Conservation (phyloP, 2,329 filamentous ascomycete genomes). For the Fusarium sp. region DNA sequence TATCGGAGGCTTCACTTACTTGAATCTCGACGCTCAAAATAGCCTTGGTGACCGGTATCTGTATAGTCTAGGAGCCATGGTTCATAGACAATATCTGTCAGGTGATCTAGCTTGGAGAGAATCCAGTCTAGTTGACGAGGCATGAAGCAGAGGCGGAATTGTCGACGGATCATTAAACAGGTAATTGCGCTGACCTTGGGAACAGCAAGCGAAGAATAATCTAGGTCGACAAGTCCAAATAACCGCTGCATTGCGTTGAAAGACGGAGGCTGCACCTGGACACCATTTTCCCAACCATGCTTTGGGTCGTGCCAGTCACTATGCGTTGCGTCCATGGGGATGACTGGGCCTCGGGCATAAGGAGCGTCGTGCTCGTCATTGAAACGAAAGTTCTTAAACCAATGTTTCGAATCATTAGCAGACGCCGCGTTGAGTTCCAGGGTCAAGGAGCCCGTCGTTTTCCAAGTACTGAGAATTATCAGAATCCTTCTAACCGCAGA, state of each 20-base stretch:
- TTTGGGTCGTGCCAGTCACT: not conserved
- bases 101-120: too few species aligned
- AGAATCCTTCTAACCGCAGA: too few species aligned
- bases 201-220: too few species aligned
- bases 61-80: too few species aligned
- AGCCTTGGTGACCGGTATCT: too few species aligned
- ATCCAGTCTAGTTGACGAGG: too few species aligned
- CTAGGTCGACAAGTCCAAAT: too few species aligned
- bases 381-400: not conserved
- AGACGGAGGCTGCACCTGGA: not conserved
- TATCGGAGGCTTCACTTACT: too few species aligned
- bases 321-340: not conserved
- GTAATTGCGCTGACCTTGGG: not conserved
- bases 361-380: not conserved
- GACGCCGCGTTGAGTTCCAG: not conserved
- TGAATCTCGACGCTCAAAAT: too few species aligned
- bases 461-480: not conserved
- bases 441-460: not conserved
- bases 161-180: slow-evolving; percentile 1
- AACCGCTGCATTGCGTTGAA: too few species aligned
- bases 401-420: not conserved
- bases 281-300: not conserved
- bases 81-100: too few species aligned
- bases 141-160: too few species aligned
- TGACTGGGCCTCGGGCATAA: not conserved